These are phyloP conservation scores for Vanrija pseudolonga DNA, from an alignment of 1,284 basidiomycete species.

Conservation along the genomic window DNA sequence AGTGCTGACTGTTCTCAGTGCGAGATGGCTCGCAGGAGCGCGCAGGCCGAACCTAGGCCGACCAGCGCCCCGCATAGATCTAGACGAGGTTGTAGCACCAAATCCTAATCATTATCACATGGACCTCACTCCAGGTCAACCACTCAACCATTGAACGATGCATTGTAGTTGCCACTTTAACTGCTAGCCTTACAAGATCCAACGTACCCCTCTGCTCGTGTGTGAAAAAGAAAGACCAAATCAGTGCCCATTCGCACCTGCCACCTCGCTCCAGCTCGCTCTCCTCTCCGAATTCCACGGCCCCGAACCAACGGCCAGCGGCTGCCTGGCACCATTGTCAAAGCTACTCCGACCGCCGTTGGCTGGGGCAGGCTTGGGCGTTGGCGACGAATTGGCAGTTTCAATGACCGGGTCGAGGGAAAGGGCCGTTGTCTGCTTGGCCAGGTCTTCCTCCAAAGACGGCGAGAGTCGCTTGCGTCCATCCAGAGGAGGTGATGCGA, in stretches of 20 bases:
- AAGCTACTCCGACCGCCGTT: conserved; percentile 20
- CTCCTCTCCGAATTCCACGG: conserved; percentile 27
- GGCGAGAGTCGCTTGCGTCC: conserved; percentile 30
- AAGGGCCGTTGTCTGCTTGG: neutral
- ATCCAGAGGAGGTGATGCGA: conserved; percentile 17
- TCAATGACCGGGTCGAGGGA: neutral
- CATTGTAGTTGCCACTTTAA: neutral
- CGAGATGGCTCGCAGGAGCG: conserved; percentile 73
- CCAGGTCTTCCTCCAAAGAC: conserved; percentile 5
- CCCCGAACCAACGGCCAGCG: conserved; percentile 1
- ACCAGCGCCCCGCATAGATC: neutral
- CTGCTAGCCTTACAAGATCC: neutral
- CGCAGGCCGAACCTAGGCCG: conserved; percentile 42
- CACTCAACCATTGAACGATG: neutral
- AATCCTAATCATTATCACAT: neutral
- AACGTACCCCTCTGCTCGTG: neutral
- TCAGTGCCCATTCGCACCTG: neutral
- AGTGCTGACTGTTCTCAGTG: conserved; percentile 18
- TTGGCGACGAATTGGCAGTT: neutral
- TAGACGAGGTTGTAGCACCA: neutral
- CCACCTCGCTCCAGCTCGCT: conserved; percentile 36
- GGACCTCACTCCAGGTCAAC: neutral
- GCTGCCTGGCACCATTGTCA: conserved; percentile 22
- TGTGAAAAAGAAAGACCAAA: too few species aligned
- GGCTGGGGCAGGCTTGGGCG: neutral